Percentiles rank a stretch among this genome's conserved stretches.
phyloP scores from a whole-genome alignment of 768 basidiomycete genomes.

The Mycena albidolilacea region DNA sequence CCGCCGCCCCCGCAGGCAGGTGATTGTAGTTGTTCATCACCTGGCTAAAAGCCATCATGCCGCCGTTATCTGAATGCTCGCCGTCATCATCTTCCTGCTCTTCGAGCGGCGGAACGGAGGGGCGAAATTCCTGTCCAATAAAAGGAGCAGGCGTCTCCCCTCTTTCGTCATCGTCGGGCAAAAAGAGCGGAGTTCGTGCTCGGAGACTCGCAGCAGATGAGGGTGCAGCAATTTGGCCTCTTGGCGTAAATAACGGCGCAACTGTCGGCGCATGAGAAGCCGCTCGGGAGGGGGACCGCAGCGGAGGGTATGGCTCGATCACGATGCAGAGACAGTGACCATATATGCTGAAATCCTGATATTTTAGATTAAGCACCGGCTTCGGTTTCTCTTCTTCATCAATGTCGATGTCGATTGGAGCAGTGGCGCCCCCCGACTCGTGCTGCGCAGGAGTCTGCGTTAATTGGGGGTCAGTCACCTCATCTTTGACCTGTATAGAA shows the following conservation, averaged over 20 bases:
- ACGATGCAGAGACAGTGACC: conserved; percentile 86
- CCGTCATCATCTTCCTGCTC: conserved; percentile 46
- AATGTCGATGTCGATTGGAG: conserved; percentile 60
- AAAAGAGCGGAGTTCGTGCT: conserved; percentile 78
- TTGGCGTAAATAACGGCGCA: conserved; percentile 38
- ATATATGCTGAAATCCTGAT: conserved; percentile 79
- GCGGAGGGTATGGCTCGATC: conserved; percentile 83
- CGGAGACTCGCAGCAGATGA: conserved; percentile 42
- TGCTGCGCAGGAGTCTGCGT: conserved; percentile 10
- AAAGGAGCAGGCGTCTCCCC: conserved; percentile 57
- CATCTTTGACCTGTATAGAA: conserved; percentile 40
- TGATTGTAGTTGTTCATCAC: conserved; percentile 72
- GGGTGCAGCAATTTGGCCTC: conserved; percentile 51
- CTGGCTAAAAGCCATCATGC: conserved; percentile 85
- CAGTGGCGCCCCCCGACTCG: conserved; percentile 25
- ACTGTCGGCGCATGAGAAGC: conserved; percentile 48
- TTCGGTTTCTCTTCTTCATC: conserved; percentile 84
- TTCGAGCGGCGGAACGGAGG: conserved; percentile 63
- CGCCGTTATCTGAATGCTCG: conserved; percentile 57
- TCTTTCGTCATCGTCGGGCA: conserved; percentile 71
- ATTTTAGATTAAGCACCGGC: conserved; percentile 74
- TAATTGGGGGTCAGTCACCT: conserved; percentile 30
- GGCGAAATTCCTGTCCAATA: conserved; percentile 40
- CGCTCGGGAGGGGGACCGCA: conserved; percentile 54
- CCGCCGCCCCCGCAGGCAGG: conserved; percentile 68